A percentile compares a stretch with the other conserved stretches of the same genome.
phyloP scores from a whole-genome alignment of 495 filamentous ascomycete species.

The Aspergillus bertholletiae region DNA sequence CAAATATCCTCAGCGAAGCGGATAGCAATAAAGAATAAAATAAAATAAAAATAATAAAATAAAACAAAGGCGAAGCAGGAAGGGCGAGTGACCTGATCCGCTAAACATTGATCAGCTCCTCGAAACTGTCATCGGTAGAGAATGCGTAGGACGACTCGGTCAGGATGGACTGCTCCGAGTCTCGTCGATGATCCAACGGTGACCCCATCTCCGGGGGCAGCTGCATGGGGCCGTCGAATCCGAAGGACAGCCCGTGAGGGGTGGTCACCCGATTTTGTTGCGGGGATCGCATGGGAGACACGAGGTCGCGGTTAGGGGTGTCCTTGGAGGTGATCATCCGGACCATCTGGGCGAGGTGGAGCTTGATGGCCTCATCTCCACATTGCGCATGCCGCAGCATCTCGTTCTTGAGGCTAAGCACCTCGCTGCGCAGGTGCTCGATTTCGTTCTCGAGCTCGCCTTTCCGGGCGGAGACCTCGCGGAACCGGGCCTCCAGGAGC shows the following conservation, averaged over 20 bases:
- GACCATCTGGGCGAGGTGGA: conserved; percentile 46
- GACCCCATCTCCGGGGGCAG: conserved; percentile 10
- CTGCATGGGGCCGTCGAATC: conserved; percentile 35
- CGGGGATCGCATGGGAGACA: background rate
- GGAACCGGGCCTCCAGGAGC: conserved; percentile 45
- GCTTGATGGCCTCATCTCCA: conserved; percentile 49
- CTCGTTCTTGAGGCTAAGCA: conserved; percentile 52
- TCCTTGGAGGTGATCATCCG: conserved; percentile 14
- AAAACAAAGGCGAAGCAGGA: background rate
- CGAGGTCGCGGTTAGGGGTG: conserved; percentile 26
- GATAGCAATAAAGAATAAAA: background rate
- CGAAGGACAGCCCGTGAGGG: conserved; percentile 26
- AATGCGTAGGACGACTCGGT: conserved; percentile 30
- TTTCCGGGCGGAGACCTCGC: conserved; percentile 51
- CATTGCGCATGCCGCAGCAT: conserved; percentile 60
- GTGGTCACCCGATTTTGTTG: background rate
- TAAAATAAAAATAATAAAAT: background rate
- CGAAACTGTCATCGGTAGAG: conserved; percentile 24
- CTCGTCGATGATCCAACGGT: background rate
- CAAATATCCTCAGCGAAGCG: background rate
- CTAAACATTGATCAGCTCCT: conserved; percentile 25
- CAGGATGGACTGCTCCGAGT: conserved; percentile 20
- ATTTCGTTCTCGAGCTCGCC: conserved; percentile 65
- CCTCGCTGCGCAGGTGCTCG: conserved; percentile 30
- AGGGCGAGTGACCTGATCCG: background rate